Conservation (phyloP, 495 filamentous ascomycete species). For the Xylaria bambusicola region DNA sequence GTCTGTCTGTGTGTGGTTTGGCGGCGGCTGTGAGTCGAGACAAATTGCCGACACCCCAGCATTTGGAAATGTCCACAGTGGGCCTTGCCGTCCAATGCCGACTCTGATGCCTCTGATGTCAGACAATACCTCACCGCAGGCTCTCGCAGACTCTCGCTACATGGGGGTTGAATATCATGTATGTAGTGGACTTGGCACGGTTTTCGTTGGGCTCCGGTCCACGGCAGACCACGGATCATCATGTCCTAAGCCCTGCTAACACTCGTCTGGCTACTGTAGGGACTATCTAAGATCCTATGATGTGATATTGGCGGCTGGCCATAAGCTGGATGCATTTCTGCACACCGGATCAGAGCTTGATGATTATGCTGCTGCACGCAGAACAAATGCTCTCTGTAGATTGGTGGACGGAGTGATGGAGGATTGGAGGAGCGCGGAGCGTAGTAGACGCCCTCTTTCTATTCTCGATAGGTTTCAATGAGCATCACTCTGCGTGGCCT, state of each 20-base stretch:
- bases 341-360: no score
- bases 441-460: neutral
- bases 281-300: no score
- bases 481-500: neutral
- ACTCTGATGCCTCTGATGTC: constrained; percentile 19
- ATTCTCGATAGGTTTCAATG: neutral
- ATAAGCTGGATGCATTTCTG: neutral
- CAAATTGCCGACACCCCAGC: constrained; percentile 18
- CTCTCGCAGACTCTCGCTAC: neutral
- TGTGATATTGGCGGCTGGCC: neutral
- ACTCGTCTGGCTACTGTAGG: neutral
- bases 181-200: constrained; percentile 9
- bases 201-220: constrained; percentile 8
- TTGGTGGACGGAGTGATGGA: neutral
- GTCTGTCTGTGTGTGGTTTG: no score
- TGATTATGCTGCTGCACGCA: no score
- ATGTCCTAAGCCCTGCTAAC: neutral
- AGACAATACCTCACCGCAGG: constrained; percentile 11
- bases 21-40: constrained; percentile 3
- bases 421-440: neutral
- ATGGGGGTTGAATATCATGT: neutral
- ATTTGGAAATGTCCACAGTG: constrained; percentile 11
- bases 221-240: neutral
- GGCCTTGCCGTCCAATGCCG: constrained; percentile 13
- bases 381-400: no score